Percentiles rank a stretch among this genome's conserved stretches.
phyloP scores from a whole-genome alignment of 23 red algal genomes.

The Gracilaria gracilis region DNA sequence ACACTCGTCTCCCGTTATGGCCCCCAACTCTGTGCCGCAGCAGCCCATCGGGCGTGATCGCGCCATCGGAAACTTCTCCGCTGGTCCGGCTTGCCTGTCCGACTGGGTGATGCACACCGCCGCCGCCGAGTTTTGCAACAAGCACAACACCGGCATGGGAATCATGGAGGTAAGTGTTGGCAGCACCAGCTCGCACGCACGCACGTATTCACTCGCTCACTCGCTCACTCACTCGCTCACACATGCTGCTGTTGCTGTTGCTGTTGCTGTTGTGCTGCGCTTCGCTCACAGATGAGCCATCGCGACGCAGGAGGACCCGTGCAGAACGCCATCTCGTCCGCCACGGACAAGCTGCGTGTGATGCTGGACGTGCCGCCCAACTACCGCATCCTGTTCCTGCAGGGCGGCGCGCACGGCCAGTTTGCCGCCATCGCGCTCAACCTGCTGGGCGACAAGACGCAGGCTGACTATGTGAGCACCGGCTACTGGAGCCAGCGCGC shows the following conservation, averaged over 20 bases:
- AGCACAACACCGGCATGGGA: constrained; percentile 52
- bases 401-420: constrained; percentile 71
- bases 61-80: constrained; percentile 69
- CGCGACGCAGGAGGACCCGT: constrained; percentile 60
- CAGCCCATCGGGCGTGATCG: constrained; percentile 23
- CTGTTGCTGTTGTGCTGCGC: no score
- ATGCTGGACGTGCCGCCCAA: constrained; percentile 57
- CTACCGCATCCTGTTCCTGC: constrained; percentile 67
- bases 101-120: constrained; percentile 70
- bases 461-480: constrained; percentile 57
- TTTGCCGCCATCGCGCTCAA: constrained; percentile 67
- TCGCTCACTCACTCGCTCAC: no score
- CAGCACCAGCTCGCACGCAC: neutral
- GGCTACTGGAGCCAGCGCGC: constrained; percentile 66
- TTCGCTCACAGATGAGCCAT: constrained; percentile 62
- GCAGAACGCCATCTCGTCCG: constrained; percentile 70
- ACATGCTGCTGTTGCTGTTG: no score
- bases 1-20: no score
- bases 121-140: constrained; percentile 58
- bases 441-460: constrained; percentile 51
- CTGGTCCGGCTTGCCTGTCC: constrained; percentile 58
- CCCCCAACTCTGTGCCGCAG: constrained; percentile 54
- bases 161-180: constrained; percentile 58
- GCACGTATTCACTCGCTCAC: neutral
- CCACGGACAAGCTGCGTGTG: constrained; percentile 45